These are phyloP conservation scores for Catunica adiposa DNA, from an alignment of 2,329 filamentous ascomycete genomes.

Conservation along the genomic window DNA sequence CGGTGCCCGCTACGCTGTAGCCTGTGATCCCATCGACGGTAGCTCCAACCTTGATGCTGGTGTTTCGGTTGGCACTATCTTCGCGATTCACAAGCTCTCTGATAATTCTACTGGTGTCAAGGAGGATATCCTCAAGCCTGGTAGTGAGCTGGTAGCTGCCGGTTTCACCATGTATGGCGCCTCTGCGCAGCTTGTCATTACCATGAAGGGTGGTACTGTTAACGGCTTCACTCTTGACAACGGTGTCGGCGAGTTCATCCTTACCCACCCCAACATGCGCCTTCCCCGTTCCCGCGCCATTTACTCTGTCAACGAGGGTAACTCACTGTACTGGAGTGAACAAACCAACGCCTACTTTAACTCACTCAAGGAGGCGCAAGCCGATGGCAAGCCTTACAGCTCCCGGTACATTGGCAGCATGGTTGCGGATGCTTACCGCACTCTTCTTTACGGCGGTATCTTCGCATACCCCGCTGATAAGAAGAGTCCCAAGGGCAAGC, in stretches of 20 bases:
- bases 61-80: conserved; percentile 95
- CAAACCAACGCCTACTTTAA: conserved; percentile 77
- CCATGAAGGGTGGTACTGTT: conserved; percentile 80
- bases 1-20: conserved; percentile 78
- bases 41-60: conserved; percentile 95
- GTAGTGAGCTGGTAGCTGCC: conserved; percentile 77
- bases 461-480: conserved; percentile 96
- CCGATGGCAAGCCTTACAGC: conserved; percentile 75
- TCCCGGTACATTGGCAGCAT: conserved; percentile 92
- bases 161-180: conserved; percentile 99
- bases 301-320: conserved; percentile 98
- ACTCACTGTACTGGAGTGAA: conserved; percentile 91
- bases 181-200: conserved; percentile 88
- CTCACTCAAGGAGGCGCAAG: conserved; percentile 64
- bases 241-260: conserved; percentile 93
- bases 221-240: conserved; percentile 98
- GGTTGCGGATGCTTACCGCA: conserved; percentile 96
- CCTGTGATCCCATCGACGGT: conserved; percentile 95
- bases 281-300: conserved; percentile 68
- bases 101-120: conserved; percentile 58
- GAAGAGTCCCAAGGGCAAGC: conserved; percentile 96
- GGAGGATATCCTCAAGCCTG: conserved; percentile 77
- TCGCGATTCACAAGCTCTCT: conserved; percentile 78
- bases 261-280: conserved; percentile 88
- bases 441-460: conserved; percentile 84